Percentiles rank a stretch among this genome's conserved stretches.
phyloP scores from a whole-genome alignment of 2,329 filamentous ascomycete species.

The Penicillium sp. region DNA sequence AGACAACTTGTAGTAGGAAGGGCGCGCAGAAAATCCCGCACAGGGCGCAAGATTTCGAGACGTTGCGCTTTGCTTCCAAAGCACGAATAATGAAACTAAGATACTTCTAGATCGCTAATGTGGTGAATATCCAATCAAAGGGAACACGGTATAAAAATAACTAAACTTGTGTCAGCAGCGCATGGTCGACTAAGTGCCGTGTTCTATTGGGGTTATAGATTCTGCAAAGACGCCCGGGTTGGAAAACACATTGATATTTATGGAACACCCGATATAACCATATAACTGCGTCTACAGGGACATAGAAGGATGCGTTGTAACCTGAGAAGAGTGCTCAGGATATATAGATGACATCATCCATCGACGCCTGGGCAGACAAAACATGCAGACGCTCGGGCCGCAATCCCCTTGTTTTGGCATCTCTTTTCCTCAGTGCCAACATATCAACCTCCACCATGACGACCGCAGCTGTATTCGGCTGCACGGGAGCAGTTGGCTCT shows the following conservation, averaged over 20 bases:
- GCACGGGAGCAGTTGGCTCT: conserved; percentile 33
- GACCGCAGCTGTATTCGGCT: conserved; percentile 32
- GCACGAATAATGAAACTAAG: no score
- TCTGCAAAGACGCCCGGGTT: background rate
- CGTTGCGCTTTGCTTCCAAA: background rate
- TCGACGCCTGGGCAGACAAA: background rate
- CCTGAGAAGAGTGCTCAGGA: no score
- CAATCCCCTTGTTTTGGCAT: background rate
- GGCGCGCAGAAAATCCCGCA: conserved; percentile 1
- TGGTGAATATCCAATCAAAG: no score
- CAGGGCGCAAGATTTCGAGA: background rate
- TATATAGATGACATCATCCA: background rate
- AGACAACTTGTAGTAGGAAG: background rate
- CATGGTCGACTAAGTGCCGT: background rate
- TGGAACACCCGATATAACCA: background rate
- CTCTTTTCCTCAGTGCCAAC: background rate
- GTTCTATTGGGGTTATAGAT: background rate
- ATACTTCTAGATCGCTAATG: background rate
- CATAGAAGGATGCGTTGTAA: background rate
- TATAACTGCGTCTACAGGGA: background rate
- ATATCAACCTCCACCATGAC: conserved; percentile 25
- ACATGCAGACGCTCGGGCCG: background rate
- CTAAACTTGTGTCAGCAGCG: no score
- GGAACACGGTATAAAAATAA: background rate
- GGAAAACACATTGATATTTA: background rate